Percentiles rank a stretch among this genome's conserved stretches.
phyloP scores from a whole-genome alignment of 1,284 basidiomycete genomes.

The Rhodofomes roseus region DNA sequence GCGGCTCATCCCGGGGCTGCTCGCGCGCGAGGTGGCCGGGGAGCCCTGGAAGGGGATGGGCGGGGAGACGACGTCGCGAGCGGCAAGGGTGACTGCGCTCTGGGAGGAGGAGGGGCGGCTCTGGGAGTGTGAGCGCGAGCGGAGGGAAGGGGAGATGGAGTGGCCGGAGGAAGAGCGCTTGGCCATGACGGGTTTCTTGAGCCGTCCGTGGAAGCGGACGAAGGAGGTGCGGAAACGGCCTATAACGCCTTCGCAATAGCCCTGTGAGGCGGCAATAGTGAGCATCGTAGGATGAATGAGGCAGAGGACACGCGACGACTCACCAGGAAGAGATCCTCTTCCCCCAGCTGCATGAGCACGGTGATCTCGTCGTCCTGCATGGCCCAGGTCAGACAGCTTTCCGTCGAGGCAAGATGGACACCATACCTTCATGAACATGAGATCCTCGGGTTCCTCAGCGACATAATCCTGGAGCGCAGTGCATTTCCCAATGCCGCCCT shows the following conservation, averaged over 20 bases:
- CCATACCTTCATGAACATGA: constrained; percentile 82
- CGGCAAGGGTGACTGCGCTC: constrained; percentile 17
- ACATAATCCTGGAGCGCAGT: constrained; percentile 73
- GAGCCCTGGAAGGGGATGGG: constrained; percentile 5
- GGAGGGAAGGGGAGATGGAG: constrained; percentile 24
- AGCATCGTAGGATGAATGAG: not conserved
- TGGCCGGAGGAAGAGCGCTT: constrained; percentile 45
- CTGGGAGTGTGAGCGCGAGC: constrained; percentile 21
- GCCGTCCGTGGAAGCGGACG: constrained; percentile 71
- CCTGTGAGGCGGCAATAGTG: constrained; percentile 16
- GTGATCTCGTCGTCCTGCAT: constrained; percentile 74
- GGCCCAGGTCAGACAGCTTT: not conserved
- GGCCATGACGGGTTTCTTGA: constrained; percentile 79
- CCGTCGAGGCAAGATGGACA: not conserved
- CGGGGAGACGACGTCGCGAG: constrained; percentile 12
- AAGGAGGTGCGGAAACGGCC: constrained; percentile 71
- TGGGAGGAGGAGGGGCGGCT: constrained; percentile 22
- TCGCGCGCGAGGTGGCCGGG: constrained; percentile 8
- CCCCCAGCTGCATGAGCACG: constrained; percentile 72
- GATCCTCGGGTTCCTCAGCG: constrained; percentile 71
- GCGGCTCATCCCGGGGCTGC: constrained; percentile 1
- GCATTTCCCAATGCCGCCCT: constrained; percentile 79
- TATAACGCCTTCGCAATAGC: constrained; percentile 85
- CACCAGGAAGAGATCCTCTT: constrained; percentile 60
- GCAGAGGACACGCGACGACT: constrained; percentile 23